Percentiles rank a stretch among this genome's conserved stretches.
Conservation (phyloP, 441 rosid genomes). For the Hura crepitans region DNA sequence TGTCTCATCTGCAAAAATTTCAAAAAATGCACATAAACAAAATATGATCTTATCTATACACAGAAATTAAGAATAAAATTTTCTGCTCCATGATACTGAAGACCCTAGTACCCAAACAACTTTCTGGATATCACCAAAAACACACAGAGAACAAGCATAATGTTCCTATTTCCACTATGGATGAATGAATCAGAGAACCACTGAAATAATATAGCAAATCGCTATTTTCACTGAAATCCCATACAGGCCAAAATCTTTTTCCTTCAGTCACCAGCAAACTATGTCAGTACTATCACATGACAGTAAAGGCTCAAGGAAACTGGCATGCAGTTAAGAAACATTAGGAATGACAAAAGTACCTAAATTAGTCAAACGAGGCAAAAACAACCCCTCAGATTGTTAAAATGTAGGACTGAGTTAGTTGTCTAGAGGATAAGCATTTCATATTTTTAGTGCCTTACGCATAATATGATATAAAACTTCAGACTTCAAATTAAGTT, state of each 20-base stretch:
- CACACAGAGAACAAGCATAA: background rate
- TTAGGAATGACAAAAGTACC: background rate
- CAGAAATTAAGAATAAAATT: background rate
- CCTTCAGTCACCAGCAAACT: background rate
- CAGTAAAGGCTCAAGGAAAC: background rate
- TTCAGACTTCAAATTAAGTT: background rate
- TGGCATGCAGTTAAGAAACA: background rate
- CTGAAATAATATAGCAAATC: background rate
- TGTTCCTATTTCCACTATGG: background rate
- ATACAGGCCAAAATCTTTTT: background rate
- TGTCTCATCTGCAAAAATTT: slow-evolving; percentile 59
- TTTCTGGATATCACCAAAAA: background rate
- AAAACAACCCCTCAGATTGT: background rate
- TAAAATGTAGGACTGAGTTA: background rate
- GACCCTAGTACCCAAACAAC: background rate
- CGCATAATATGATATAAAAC: background rate
- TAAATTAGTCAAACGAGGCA: background rate
- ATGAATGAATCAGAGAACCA: background rate
- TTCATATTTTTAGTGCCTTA: background rate
- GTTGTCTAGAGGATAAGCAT: background rate
- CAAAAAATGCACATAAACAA: background rate
- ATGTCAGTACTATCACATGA: background rate
- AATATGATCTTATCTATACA: background rate
- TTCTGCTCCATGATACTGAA: background rate
- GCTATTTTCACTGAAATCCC: background rate